Conservation (phyloP, 2,329 filamentous ascomycete species). For the Cercospora janseana region DNA sequence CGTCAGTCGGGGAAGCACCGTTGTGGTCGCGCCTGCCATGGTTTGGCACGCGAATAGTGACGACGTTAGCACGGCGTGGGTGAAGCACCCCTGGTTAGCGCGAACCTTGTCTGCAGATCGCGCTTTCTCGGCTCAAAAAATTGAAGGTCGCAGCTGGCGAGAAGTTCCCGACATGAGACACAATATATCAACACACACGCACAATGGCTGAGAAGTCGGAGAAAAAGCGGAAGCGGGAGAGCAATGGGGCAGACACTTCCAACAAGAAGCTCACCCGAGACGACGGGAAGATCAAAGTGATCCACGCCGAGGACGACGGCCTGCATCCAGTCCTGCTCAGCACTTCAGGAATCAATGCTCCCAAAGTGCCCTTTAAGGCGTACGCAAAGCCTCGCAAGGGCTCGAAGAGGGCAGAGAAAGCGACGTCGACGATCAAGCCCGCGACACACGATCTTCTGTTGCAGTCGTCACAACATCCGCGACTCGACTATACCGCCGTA, state of each 20-base stretch:
- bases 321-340: constrained; percentile 34
- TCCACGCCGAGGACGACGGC: constrained; percentile 24
- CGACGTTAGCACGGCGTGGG: neutral
- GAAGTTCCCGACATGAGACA: neutral
- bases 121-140: constrained; percentile 4
- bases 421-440: constrained; percentile 38
- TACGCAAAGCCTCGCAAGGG: constrained; percentile 43
- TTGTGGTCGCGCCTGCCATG: constrained; percentile 14
- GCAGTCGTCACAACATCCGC: constrained; percentile 60
- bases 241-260: constrained; percentile 45
- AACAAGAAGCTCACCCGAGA: constrained; percentile 39
- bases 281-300: constrained; percentile 32
- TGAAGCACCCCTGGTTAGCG: constrained; percentile 3
- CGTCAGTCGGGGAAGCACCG: constrained; percentile 1
- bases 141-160: neutral
- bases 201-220: constrained; percentile 39
- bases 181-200: neutral
- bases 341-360: constrained; percentile 45
- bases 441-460: constrained; percentile 54
- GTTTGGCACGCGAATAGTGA: constrained; percentile 10
- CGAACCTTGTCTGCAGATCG: constrained; percentile 2
- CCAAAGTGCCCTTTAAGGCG: constrained; percentile 47
- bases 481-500: constrained; percentile 57
- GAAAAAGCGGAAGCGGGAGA: constrained; percentile 54
- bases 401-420: constrained; percentile 19